A percentile compares a stretch with the other conserved stretches of the same genome.
These are phyloP conservation scores for Yamadazyma philogaea DNA, from an alignment of 805 yeast species.

Conservation along the genomic window DNA sequence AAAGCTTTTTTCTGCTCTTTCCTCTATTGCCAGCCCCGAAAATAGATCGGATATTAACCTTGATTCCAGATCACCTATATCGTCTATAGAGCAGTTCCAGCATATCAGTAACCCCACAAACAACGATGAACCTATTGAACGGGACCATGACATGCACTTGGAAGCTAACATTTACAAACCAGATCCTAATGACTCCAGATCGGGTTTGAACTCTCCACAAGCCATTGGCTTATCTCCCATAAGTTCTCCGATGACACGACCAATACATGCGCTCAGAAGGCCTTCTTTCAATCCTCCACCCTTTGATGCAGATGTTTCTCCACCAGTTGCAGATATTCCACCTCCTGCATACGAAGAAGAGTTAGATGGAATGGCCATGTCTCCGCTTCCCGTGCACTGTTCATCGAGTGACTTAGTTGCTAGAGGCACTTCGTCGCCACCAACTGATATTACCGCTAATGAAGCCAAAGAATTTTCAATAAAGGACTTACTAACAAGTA, in stretches of 20 bases:
- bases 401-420: conserved; percentile 1
- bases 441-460: not conserved
- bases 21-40: conserved; percentile 10
- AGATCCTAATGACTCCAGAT: conserved; percentile 30
- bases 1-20: conserved; percentile 13
- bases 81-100: conserved; percentile 19
- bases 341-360: conserved; percentile 34
- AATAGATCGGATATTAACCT: conserved; percentile 2
- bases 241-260: conserved; percentile 38
- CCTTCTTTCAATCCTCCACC: conserved; percentile 66
- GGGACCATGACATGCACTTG: conserved; percentile 39
- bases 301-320: conserved; percentile 35
- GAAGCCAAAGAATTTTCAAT: conserved; percentile 4
- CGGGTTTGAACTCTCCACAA: conserved; percentile 57
- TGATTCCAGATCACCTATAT: not conserved
- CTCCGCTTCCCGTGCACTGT: conserved; percentile 1
- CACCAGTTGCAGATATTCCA: conserved; percentile 17
- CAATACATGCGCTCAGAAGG: conserved; percentile 51
- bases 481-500: conserved; percentile 13
- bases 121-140: conserved; percentile 33
- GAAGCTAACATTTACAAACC: conserved; percentile 56
- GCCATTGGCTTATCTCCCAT: conserved; percentile 51
- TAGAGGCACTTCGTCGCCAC: too few relatives aligned
- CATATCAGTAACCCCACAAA: conserved; percentile 24
- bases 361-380: not conserved